Base-by-base conservation (phyloP, 176 grass and related monocot genomes). In the Echinochloa phyllopogon region DNA sequence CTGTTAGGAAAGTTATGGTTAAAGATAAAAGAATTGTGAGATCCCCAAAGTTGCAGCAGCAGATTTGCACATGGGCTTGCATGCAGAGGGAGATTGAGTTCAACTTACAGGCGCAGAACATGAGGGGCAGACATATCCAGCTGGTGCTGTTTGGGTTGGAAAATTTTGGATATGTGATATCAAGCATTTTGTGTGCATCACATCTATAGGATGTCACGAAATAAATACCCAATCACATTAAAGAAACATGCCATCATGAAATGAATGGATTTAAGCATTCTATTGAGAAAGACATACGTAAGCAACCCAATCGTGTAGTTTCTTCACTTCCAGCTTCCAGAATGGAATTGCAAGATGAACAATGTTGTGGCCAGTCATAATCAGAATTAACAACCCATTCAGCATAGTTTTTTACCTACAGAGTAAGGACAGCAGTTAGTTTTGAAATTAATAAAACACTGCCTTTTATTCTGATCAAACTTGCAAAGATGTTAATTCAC, bases 351-450 rank as follows among this genome's bases (percentile, higher is more conserved):
- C 96, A 98, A 66, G 79, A 95, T 25, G 80, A 91, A 69, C 96
- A 98, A 20, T 86, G 94, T 79, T 92, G 96, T 65, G 96, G 96
- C 96, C 96, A 98, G 33, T 99, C 89, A 64, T 96, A 99, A 44
- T 99, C 96, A 74, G 93, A 85, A 89, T 99, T 94, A 59, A 99
- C 94, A 74, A 99, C 96, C 96, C 96, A 99, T 84, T 99, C 93
- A 81, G 96, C 92, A 84, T 99, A 99, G 58, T 99, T 94, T 88
- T 94, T 98, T 37, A 98, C 96, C 96, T 98, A 84, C 62, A 89
- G 24, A 88, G 83, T 57, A 74, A 65, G 8, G 47, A 77, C 33
- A 75, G 3, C 23, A 83, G 76, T 62, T 50, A 91, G 24, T 55
- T 56, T 78, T 20, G 57, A 75, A 84, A 74, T 44, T 80, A 83